A percentile compares a stretch with the other conserved stretches of the same genome.
Evolutionary conservation across 345 rosid species (phyloP).

Genomic region (Populus simonii): DNA sequence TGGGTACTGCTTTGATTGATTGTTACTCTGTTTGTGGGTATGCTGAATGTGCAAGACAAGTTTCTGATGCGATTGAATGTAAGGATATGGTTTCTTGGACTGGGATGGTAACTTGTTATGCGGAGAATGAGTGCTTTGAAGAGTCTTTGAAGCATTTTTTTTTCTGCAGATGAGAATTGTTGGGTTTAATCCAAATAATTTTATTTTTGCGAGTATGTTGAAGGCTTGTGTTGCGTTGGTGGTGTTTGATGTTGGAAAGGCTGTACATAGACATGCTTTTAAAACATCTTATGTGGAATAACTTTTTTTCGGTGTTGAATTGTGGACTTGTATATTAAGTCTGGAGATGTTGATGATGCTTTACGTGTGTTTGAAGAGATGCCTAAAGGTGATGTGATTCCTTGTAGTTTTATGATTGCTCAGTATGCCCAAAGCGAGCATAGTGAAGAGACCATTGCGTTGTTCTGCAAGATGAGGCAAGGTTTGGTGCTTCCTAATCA

Average conservation of each 20-base stretch:
- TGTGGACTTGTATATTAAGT: conserved; percentile 65
- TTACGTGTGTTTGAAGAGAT: conserved; percentile 60
- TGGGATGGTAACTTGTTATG: conserved; percentile 67
- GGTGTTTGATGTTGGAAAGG: conserved; percentile 44
- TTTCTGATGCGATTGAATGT: conserved; percentile 54
- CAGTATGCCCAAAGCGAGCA: conserved; percentile 57
- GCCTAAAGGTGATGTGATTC: conserved; percentile 65
- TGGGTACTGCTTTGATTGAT: conserved; percentile 76
- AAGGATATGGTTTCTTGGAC: conserved; percentile 89
- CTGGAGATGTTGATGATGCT: conserved; percentile 45
- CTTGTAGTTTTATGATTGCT: conserved; percentile 93
- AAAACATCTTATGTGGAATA: conserved; percentile 59
- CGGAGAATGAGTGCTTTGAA: conserved; percentile 58
- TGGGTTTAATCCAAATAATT: conserved; percentile 63
- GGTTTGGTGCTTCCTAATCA: conserved; percentile 65
- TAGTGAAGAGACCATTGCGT: conserved; percentile 50
- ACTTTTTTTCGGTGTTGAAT: conserved; percentile 50
- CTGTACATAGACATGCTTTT: conserved; percentile 62
- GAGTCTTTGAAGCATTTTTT: conserved; percentile 40
- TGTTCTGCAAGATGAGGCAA: conserved; percentile 66
- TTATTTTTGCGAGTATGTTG: conserved; percentile 56
- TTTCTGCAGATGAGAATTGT: conserved; percentile 55
- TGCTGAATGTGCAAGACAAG: conserved; percentile 49
- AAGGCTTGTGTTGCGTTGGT: conserved; percentile 71
- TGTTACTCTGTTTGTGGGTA: conserved; percentile 58